Conservation (phyloP, 495 filamentous ascomycete genomes). For the Aspergillus bridgeri region DNA sequence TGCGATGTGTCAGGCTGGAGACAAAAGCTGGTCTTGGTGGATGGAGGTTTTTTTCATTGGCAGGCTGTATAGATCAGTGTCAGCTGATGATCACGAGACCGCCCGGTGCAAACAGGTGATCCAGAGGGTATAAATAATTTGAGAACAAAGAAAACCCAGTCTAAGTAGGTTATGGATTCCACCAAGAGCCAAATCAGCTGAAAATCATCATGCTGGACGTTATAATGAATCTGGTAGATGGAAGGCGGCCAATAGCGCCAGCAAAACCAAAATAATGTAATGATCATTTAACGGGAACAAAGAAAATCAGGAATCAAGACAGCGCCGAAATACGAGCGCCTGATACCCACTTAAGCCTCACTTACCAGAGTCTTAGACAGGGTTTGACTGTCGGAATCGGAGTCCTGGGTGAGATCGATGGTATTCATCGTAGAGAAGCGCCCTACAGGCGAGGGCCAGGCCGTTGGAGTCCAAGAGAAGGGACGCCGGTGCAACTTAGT, state of each 20-base stretch:
- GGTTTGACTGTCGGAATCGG: constrained; percentile 17
- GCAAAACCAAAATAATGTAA: background rate
- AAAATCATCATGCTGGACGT: background rate
- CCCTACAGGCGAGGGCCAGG: background rate
- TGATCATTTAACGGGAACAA: background rate
- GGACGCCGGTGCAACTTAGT: background rate
- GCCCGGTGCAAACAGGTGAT: background rate
- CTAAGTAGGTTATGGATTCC: background rate
- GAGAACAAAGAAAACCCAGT: background rate
- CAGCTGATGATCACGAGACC: constrained; percentile 6
- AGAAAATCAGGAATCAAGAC: constrained; percentile 1
- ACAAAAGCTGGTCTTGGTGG: background rate
- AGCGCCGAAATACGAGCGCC: background rate
- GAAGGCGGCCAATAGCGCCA: background rate
- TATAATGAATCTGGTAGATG: background rate
- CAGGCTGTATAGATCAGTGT: background rate
- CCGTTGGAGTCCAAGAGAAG: background rate
- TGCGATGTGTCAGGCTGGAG: constrained; percentile 6
- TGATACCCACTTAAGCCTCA: background rate
- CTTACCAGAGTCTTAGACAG: constrained; percentile 5
- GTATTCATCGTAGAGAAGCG: constrained; percentile 11
- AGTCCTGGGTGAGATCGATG: constrained; percentile 25
- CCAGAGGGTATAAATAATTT: no score
- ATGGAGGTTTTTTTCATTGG: background rate
- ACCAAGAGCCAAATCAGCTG: background rate